phyloP scores from a whole-genome alignment of 176 grass and related monocot species.

The Bothriochloa decipiens region DNA sequence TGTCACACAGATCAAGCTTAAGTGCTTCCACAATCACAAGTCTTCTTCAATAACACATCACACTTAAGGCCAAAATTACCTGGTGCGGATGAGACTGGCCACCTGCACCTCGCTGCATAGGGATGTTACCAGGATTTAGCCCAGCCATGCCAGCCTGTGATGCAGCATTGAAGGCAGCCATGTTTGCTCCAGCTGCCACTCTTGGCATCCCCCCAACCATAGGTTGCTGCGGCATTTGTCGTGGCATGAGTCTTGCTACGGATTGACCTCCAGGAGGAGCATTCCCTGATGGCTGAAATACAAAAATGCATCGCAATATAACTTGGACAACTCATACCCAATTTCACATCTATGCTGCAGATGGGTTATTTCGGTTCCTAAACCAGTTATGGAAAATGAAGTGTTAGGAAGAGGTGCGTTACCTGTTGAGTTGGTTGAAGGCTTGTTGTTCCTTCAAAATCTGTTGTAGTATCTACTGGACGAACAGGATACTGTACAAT shows the following conservation, averaged over 20 bases:
- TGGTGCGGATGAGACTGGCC: constrained; percentile 83
- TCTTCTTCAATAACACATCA: constrained; percentile 21
- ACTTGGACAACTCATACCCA: background rate
- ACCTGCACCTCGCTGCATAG: constrained; percentile 76
- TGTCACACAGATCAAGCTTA: constrained; percentile 30
- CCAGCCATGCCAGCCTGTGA: constrained; percentile 75
- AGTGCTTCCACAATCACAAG: constrained; percentile 4
- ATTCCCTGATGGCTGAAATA: constrained; percentile 78
- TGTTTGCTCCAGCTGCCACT: constrained; percentile 58
- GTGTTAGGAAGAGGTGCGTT: constrained; percentile 30
- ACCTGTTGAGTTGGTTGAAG: constrained; percentile 93
- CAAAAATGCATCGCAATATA: constrained; percentile 4
- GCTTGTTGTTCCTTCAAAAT: constrained; percentile 95
- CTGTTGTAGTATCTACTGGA: constrained; percentile 89
- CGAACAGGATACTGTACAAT: constrained; percentile 79
- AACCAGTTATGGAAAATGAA: constrained; percentile 20
- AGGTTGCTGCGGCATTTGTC: constrained; percentile 75
- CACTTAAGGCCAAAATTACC: constrained; percentile 38
- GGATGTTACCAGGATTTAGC: constrained; percentile 77
- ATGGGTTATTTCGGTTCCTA: constrained; percentile 3
- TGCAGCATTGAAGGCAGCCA: constrained; percentile 68
- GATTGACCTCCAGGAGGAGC: constrained; percentile 59
- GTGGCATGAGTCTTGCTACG: constrained; percentile 66
- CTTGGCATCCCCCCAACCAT: constrained; percentile 79
- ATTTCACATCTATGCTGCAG: constrained; percentile 24